Conservation (phyloP, 2,329 filamentous ascomycete species). For the Aspergillus uvarum region DNA sequence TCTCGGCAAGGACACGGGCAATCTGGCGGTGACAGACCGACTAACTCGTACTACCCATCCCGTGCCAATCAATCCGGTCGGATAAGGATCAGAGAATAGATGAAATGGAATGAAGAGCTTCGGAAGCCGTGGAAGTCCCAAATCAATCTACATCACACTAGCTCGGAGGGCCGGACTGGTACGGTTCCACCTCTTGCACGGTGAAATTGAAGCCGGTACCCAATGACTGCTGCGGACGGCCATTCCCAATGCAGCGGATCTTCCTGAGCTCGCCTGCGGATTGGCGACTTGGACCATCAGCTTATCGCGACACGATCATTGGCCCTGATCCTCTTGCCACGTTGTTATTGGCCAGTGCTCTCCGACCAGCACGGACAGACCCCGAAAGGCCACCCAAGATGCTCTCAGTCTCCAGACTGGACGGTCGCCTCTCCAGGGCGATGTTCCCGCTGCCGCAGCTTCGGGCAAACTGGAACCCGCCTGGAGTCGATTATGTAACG, state of each 20-base stretch:
- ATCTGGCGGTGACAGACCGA: conserved; percentile 10
- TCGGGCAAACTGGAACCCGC: conserved; percentile 6
- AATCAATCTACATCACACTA: neutral
- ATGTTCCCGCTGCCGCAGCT: neutral
- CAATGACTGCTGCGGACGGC: conserved; percentile 18
- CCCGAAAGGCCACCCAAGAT: conserved; percentile 11
- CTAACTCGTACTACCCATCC: neutral
- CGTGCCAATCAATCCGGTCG: conserved; percentile 9
- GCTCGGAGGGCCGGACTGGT: neutral
- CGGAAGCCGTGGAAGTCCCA: neutral
- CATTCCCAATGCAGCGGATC: conserved; percentile 15
- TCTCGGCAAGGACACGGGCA: neutral
- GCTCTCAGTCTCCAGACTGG: neutral
- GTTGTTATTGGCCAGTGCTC: conserved; percentile 18
- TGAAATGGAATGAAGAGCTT: neutral
- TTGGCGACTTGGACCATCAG: conserved; percentile 17
- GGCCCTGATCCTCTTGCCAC: neutral
- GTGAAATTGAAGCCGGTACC: conserved; percentile 1
- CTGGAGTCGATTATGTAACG: conserved; percentile 14
- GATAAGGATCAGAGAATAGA: neutral
- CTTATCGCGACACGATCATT: conserved; percentile 21
- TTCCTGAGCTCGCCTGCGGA: conserved; percentile 14
- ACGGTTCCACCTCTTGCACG: neutral
- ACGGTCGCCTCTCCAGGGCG: conserved; percentile 6
- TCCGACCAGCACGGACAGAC: conserved; percentile 21